Evolutionary conservation across 192 early-diverging fungal species (phyloP).

Genomic region (Backusella circina): DNA sequence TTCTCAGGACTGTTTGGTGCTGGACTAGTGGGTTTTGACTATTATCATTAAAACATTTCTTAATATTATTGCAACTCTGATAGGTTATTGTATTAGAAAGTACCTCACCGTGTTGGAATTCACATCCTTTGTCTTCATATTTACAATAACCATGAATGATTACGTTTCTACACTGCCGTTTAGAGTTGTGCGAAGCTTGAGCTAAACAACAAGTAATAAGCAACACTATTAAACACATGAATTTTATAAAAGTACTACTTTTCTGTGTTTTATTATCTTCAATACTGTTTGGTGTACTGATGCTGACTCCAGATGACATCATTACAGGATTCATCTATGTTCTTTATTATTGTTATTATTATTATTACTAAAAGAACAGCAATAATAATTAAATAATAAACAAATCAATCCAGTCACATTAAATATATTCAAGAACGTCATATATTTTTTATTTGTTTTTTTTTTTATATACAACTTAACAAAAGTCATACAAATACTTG

Average conservation of each 20-base stretch:
- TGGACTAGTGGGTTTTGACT: background rate
- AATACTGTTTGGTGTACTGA: background rate
- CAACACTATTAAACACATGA: background rate
- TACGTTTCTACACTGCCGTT: conserved; percentile 64
- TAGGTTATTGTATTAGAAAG: background rate
- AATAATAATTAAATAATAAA: background rate
- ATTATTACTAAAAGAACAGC: background rate
- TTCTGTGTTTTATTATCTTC: background rate
- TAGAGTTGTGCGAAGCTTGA: background rate
- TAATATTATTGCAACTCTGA: background rate
- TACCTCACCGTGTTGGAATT: conserved; percentile 70
- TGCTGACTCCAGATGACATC: background rate
- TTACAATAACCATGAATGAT: conserved; percentile 81
- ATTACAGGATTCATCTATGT: background rate
- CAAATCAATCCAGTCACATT: background rate
- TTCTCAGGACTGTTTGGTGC: background rate
- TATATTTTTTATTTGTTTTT: background rate
- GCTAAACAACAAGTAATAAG: background rate
- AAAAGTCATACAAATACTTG: conserved; percentile 73
- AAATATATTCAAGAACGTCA: background rate
- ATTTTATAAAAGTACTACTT: background rate
- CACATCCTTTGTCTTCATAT: conserved; percentile 72
- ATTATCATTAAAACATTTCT: background rate
- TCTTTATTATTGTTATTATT: background rate
- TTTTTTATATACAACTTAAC: background rate